Evolutionary conservation across 1,139 yeast species (phyloP).

Genomic region (Suhomyces taliae): DNA sequence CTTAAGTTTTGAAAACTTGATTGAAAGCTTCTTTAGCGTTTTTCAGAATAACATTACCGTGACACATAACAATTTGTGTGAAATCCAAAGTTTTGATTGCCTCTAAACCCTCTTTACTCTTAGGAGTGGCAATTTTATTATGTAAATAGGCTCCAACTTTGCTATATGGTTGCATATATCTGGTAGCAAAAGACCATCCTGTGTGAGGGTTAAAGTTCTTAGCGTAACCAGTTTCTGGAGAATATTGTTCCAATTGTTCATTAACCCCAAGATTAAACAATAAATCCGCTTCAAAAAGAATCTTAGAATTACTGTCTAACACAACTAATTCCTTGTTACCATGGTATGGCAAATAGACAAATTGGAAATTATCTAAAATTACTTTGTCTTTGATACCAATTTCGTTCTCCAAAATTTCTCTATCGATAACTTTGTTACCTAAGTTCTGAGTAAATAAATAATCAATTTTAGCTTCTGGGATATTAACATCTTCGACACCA

Average conservation of each 20-base stretch:
- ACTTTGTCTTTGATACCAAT: constrained; percentile 22
- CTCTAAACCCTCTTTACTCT: constrained; percentile 18
- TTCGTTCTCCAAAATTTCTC: constrained; percentile 19
- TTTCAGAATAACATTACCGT: constrained; percentile 24
- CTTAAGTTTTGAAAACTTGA: constrained; percentile 14
- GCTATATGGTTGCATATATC: constrained; percentile 24
- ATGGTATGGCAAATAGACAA: constrained; percentile 25
- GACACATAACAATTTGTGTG: constrained; percentile 24
- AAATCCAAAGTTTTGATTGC: constrained; percentile 25
- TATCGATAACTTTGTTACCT: constrained; percentile 31
- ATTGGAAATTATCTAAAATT: constrained; percentile 23
- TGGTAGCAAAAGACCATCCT: constrained; percentile 23
- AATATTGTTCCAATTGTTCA: constrained; percentile 23
- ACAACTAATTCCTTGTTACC: constrained; percentile 25
- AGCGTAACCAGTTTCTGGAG: constrained; percentile 20
- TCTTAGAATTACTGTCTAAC: constrained; percentile 21
- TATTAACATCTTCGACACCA: constrained; percentile 43
- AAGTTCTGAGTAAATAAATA: constrained; percentile 26
- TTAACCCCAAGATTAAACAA: constrained; percentile 22
- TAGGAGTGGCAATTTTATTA: constrained; percentile 24
- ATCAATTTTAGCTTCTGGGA: constrained; percentile 28
- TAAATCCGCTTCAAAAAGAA: constrained; percentile 26
- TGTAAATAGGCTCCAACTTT: constrained; percentile 27
- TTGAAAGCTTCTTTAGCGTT: constrained; percentile 21
- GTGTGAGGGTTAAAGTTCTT: constrained; percentile 20